Evolutionary conservation across 257 asterid species (phyloP).

Genomic region (Nicotiana sylvestris): DNA sequence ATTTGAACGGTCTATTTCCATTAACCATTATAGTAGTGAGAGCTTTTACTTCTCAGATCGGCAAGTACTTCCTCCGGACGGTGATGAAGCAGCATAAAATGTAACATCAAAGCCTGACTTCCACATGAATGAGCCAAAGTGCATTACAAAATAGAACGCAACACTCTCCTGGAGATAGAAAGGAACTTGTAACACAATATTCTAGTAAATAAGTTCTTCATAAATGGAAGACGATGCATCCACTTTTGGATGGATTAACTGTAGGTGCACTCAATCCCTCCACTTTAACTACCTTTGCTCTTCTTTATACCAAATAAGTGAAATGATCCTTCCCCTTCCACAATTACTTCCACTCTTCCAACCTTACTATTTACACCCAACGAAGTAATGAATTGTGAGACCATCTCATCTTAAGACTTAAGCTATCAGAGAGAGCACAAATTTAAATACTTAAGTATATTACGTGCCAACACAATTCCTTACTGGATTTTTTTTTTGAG

Average conservation of each 20-base stretch:
- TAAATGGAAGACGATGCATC: background rate
- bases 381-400: background rate
- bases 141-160: background rate
- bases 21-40: too few relatives aligned
- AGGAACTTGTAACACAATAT: background rate
- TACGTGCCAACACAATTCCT: background rate
- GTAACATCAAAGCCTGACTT: background rate
- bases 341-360: background rate
- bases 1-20: too few relatives aligned
- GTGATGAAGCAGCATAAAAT: too few relatives aligned
- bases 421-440: background rate
- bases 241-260: background rate
- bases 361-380: background rate
- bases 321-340: slow-evolving; percentile 7
- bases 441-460: background rate
- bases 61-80: too few relatives aligned
- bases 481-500: background rate
- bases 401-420: background rate
- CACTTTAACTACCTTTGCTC: background rate
- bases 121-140: background rate
- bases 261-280: background rate
- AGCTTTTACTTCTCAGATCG: too few relatives aligned
- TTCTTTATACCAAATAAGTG: background rate
- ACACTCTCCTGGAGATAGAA: background rate
- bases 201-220: background rate